A percentile compares a stretch with the other conserved stretches of the same genome.
Conservation (phyloP, 495 filamentous ascomycete genomes). For the Hyphodiscus hymeniophilus region DNA sequence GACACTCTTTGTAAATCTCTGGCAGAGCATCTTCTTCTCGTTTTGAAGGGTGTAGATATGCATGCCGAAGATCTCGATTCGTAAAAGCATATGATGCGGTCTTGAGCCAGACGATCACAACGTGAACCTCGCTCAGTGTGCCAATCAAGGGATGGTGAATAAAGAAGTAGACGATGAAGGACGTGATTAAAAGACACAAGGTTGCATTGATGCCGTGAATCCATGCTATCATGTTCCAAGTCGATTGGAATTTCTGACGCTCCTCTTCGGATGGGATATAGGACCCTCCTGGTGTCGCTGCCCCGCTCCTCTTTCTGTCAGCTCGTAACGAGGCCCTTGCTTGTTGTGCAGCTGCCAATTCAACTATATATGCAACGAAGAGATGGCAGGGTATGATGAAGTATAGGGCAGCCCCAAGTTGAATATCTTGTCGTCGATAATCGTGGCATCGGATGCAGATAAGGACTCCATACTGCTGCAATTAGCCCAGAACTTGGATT, state of each 20-base stretch:
- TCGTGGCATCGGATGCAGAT: constrained; percentile 90
- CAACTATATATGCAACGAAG: constrained; percentile 80
- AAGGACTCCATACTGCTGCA: constrained; percentile 76
- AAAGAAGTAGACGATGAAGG: constrained; percentile 74
- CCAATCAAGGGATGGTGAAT: constrained; percentile 92
- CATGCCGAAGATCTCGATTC: constrained; percentile 88
- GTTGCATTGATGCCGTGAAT: constrained; percentile 78
- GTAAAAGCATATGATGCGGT: constrained; percentile 93
- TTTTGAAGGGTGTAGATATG: constrained; percentile 62
- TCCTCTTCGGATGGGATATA: constrained; percentile 44
- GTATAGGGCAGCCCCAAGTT: constrained; percentile 68
- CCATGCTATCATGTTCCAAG: constrained; percentile 70
- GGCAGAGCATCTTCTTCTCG: constrained; percentile 55
- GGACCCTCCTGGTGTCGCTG: constrained; percentile 31
- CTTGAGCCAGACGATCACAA: constrained; percentile 93
- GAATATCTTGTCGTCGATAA: constrained; percentile 69
- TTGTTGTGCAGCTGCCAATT: constrained; percentile 67
- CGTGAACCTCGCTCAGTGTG: constrained; percentile 81
- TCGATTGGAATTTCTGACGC: constrained; percentile 52
- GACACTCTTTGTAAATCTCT: constrained; percentile 70
- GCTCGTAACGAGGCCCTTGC: constrained; percentile 58
- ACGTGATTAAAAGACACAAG: constrained; percentile 71
- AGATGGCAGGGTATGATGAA: constrained; percentile 83
- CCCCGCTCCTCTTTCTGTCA: constrained; percentile 47
- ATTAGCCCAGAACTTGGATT: constrained; percentile 13